phyloP scores from a whole-genome alignment of 768 basidiomycete genomes.

The Trametes sanguinea region DNA sequence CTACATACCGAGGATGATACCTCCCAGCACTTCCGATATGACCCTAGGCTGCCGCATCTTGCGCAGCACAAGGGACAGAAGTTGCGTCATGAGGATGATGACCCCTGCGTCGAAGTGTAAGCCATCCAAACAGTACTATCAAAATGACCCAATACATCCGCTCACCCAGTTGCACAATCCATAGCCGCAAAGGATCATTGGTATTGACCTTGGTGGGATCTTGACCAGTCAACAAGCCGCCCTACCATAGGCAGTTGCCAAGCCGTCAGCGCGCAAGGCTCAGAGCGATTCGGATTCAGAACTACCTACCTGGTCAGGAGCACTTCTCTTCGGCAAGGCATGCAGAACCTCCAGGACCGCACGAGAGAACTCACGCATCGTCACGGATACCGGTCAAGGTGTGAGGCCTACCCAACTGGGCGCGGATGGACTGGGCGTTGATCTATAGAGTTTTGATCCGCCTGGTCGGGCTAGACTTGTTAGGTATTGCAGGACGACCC shows the following conservation, averaged over 20 bases:
- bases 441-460: too few relatives aligned
- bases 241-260: neutral
- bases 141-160: slow-evolving; percentile 4
- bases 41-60: slow-evolving; percentile 89
- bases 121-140: too few relatives aligned
- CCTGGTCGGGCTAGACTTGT: too few relatives aligned
- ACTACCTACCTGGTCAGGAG: neutral
- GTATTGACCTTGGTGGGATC: slow-evolving; percentile 35
- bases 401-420: neutral
- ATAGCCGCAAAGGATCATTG: slow-evolving; percentile 70
- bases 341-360: neutral
- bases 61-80: slow-evolving; percentile 63
- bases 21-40: slow-evolving; percentile 90
- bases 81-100: slow-evolving; percentile 78
- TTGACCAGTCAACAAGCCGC: neutral
- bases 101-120: slow-evolving; percentile 48
- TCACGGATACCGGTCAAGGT: neutral
- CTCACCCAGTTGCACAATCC: slow-evolving; percentile 76
- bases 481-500: too few relatives aligned
- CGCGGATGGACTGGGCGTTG: too few relatives aligned
- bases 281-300: too few relatives aligned
- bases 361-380: neutral
- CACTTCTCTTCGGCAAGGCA: neutral
- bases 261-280: too few relatives aligned
- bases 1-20: slow-evolving; percentile 66